These are phyloP conservation scores for Malus hybrid DNA, from an alignment of 331 rosid genomes.

Conservation along the genomic window DNA sequence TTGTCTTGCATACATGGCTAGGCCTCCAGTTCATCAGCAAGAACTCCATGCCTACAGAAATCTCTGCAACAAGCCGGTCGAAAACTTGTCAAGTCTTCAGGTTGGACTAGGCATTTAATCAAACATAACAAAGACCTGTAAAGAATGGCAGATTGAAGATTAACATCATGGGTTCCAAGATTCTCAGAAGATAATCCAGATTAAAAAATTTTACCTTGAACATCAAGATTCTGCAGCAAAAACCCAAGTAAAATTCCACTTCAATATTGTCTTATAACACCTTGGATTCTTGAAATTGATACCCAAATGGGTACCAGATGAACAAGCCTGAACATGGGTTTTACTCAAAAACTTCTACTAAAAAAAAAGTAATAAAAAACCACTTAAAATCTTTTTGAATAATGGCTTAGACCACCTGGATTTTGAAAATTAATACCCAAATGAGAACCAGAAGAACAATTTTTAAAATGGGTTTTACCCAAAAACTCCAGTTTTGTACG, in stretches of 20 bases:
- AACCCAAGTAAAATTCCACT: not conserved
- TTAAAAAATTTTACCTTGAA: constrained; percentile 1
- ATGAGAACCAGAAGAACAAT: constrained; percentile 17
- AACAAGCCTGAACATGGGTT: constrained; percentile 11
- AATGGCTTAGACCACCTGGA: not conserved
- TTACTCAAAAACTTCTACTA: not conserved
- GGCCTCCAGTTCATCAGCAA: constrained; percentile 18
- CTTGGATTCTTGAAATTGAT: constrained; percentile 15
- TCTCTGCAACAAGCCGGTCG: not conserved
- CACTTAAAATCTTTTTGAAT: not conserved
- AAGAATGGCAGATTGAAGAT: constrained; percentile 23
- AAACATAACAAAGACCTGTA: constrained; percentile 16
- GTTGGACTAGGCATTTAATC: not conserved
- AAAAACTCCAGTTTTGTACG: not conserved
- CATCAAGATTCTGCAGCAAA: constrained; percentile 19
- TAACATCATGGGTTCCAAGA: constrained; percentile 7
- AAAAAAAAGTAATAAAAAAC: not conserved
- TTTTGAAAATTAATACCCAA: constrained; percentile 12
- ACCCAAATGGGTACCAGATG: constrained; percentile 18
- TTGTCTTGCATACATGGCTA: constrained; percentile 12
- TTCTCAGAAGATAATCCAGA: constrained; percentile 8
- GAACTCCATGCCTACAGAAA: constrained; percentile 30
- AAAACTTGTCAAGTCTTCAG: constrained; percentile 18
- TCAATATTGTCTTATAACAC: not conserved
- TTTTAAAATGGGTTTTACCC: constrained; percentile 4